phyloP scores from a whole-genome alignment of 106 monocot species.

The Gastrodia elata region DNA sequence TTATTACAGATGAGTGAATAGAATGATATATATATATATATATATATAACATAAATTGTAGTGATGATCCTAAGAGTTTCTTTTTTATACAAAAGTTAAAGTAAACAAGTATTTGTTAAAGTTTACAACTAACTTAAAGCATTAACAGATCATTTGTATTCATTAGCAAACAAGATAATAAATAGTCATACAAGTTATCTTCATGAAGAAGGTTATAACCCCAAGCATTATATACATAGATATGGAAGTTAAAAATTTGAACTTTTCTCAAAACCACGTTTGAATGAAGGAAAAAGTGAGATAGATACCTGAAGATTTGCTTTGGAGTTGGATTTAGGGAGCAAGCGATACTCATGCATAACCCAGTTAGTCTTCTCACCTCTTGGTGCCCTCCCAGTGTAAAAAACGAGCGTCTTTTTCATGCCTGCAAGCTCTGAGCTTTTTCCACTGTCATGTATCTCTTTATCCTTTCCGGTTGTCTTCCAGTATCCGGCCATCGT shows the following conservation, averaged over 20 bases:
- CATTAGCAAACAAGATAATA: no score
- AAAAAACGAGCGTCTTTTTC: conserved; percentile 44
- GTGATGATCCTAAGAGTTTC: no score
- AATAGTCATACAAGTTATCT: no score
- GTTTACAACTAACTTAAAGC: no score
- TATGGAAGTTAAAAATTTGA: background rate
- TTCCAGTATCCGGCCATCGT: conserved; percentile 42
- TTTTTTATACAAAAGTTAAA: no score
- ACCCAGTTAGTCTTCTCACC: conserved; percentile 47
- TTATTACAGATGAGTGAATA: no score
- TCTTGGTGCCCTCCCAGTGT: conserved; percentile 36
- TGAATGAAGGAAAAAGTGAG: background rate
- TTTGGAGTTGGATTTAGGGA: conserved; percentile 21
- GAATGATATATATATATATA: no score
- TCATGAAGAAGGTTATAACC: background rate
- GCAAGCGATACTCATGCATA: conserved; percentile 38
- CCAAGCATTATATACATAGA: background rate
- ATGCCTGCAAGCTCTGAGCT: conserved; percentile 29
- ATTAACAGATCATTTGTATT: no score
- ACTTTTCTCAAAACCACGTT: no score
- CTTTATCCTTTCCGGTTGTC: conserved; percentile 39
- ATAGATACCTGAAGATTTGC: background rate
- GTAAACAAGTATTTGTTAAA: no score
- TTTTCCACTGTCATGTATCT: conserved; percentile 21
- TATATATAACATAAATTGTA: no score